These are phyloP conservation scores for Wickerhamiella sergipiensis DNA, from an alignment of 805 yeast genomes.

Conservation along the genomic window DNA sequence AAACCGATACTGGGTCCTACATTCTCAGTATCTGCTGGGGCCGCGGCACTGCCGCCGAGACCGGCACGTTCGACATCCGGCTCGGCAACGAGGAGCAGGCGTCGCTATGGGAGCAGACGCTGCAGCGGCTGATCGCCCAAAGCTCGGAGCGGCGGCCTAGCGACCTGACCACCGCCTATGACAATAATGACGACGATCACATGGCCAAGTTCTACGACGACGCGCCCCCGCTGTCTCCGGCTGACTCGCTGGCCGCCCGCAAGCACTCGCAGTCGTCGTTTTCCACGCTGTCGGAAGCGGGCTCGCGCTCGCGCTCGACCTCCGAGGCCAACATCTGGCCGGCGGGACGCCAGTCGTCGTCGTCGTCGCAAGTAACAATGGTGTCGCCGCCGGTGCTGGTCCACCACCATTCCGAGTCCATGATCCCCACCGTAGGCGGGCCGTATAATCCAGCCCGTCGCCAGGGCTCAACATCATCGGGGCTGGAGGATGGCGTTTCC, in stretches of 20 bases:
- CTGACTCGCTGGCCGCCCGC: background rate
- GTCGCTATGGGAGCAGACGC: constrained; percentile 55
- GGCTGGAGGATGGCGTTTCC: background rate
- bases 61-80: constrained; percentile 71
- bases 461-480: background rate
- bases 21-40: constrained; percentile 24
- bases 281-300: background rate
- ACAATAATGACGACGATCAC: constrained; percentile 8
- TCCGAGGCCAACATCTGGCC: constrained; percentile 2
- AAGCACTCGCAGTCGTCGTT: background rate
- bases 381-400: constrained; percentile 1
- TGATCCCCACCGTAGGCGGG: background rate
- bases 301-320: constrained; percentile 2
- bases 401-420: background rate
- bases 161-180: constrained; percentile 4
- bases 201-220: constrained; percentile 10
- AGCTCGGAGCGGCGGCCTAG: background rate
- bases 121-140: constrained; percentile 12
- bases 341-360: background rate
- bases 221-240: constrained; percentile 1
- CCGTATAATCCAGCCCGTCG: background rate
- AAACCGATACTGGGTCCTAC: constrained; percentile 21
- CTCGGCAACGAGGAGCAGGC: constrained; percentile 75
- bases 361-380: background rate
- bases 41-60: constrained; percentile 56